A percentile compares a stretch with the other conserved stretches of the same genome.
Conservation (phyloP, 75 land plant species). For the Pseudotsuga menziesii region DNA sequence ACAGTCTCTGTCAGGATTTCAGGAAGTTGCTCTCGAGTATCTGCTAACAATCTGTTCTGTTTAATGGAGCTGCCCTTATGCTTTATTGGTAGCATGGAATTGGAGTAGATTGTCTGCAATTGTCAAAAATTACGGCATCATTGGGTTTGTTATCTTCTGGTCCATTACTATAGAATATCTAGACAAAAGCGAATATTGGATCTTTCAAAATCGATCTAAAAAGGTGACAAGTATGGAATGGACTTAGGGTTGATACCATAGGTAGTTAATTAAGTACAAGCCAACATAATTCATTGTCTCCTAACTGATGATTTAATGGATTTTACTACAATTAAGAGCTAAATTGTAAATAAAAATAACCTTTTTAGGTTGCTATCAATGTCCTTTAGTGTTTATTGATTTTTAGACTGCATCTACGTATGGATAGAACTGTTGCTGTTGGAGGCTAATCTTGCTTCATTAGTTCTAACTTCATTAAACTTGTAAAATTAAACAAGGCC, state of each 20-base stretch:
- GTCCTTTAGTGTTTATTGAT: background rate
- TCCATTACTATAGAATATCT: background rate
- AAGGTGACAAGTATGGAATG: background rate
- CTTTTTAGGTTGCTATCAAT: background rate
- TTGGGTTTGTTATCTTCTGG: constrained; percentile 47
- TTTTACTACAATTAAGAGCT: background rate
- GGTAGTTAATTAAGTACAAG: background rate
- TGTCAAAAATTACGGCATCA: constrained; percentile 62
- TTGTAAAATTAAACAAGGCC: background rate
- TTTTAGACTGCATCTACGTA: no score
- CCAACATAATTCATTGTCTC: background rate
- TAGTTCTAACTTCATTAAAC: background rate
- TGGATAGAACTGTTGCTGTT: background rate
- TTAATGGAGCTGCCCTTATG: constrained; percentile 60
- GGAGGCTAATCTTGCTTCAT: background rate
- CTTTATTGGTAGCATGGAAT: constrained; percentile 43
- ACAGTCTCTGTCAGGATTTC: constrained; percentile 61
- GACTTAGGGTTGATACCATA: background rate
- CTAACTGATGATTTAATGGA: background rate
- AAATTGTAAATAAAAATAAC: background rate
- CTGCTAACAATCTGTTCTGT: constrained; percentile 50
- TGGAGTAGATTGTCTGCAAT: constrained; percentile 39
- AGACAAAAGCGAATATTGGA: background rate
- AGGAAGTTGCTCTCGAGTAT: constrained; percentile 36
- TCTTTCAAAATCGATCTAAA: background rate